These are phyloP conservation scores for Fusarium acutatum DNA, from an alignment of 2,329 filamentous ascomycete genomes.

Conservation along the genomic window DNA sequence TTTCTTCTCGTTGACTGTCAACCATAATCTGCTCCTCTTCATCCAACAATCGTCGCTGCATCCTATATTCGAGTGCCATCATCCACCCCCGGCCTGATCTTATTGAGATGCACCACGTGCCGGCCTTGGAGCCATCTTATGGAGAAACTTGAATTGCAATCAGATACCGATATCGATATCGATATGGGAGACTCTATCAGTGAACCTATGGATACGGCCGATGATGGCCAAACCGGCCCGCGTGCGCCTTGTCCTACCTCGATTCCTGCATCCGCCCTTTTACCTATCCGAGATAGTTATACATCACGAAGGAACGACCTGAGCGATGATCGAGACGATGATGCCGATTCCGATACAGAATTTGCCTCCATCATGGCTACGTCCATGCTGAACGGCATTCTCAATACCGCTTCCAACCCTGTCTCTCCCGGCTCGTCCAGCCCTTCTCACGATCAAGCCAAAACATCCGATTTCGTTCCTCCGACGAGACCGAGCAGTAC, in stretches of 20 bases:
- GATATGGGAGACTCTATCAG: slow-evolving; percentile 36
- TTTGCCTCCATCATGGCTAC: slow-evolving; percentile 49
- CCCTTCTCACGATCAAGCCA: slow-evolving; percentile 58
- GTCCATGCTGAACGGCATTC: slow-evolving; percentile 48
- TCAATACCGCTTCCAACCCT: slow-evolving; percentile 60
- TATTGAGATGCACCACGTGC: slow-evolving; percentile 39
- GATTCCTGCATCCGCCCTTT: slow-evolving; percentile 30
- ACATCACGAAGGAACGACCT: slow-evolving; percentile 26
- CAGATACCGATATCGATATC: slow-evolving; percentile 31
- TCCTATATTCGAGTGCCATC: background rate
- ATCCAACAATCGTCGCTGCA: background rate
- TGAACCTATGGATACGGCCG: slow-evolving; percentile 40
- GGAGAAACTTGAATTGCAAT: slow-evolving; percentile 32
- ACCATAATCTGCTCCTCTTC: background rate
- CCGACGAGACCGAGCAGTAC: slow-evolving; percentile 65
- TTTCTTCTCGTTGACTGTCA: background rate
- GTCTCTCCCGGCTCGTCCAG: slow-evolving; percentile 64
- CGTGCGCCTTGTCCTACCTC: slow-evolving; percentile 31
- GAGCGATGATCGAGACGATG: slow-evolving; percentile 22
- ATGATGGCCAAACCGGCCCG: slow-evolving; percentile 30
- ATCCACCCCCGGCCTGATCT: background rate
- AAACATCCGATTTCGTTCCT: slow-evolving; percentile 49
- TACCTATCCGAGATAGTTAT: slow-evolving; percentile 37
- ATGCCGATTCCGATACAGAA: slow-evolving; percentile 43
- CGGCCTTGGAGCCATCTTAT: slow-evolving; percentile 34